Evolutionary conservation across 257 asterid genomes (phyloP).

Genomic region (Pogostemon cablin): DNA sequence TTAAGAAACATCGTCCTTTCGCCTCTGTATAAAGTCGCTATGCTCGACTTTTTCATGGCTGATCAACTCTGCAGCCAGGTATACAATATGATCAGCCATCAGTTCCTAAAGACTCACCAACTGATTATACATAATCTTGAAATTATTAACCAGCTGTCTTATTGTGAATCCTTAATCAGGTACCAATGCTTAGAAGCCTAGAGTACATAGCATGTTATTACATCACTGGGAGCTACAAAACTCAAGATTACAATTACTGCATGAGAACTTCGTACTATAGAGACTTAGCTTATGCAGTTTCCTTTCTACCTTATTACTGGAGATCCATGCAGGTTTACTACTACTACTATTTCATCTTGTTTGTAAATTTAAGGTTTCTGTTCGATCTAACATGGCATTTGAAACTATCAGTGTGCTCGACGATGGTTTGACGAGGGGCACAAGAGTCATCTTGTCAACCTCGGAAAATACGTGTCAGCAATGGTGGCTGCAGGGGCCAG

Average conservation of each 20-base stretch:
- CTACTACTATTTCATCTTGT: background rate
- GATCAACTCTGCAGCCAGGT: slow-evolving; percentile 99
- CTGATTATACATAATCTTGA: background rate
- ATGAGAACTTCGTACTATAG: slow-evolving; percentile 65
- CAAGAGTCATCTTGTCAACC: slow-evolving; percentile 73
- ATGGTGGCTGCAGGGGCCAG: slow-evolving; percentile 98
- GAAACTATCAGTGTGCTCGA: slow-evolving; percentile 70
- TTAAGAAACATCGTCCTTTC: slow-evolving; percentile 71
- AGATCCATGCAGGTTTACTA: slow-evolving; percentile 88
- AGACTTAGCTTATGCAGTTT: slow-evolving; percentile 91
- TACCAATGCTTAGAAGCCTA: slow-evolving; percentile 76
- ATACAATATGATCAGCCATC: background rate
- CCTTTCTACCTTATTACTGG: slow-evolving; percentile 95
- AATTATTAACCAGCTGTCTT: background rate
- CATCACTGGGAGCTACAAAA: slow-evolving; percentile 89
- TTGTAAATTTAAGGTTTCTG: background rate
- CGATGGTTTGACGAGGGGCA: slow-evolving; percentile 97
- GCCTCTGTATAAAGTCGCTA: slow-evolving; percentile 83
- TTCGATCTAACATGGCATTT: background rate
- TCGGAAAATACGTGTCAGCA: slow-evolving; percentile 94
- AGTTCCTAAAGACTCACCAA: background rate
- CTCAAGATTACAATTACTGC: slow-evolving; percentile 81
- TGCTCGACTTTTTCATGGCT: slow-evolving; percentile 96
- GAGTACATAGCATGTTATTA: slow-evolving; percentile 87
- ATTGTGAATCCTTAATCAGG: slow-evolving; percentile 41